phyloP scores from a whole-genome alignment of 176 grass and related monocot genomes.

The Leersia perrieri region DNA sequence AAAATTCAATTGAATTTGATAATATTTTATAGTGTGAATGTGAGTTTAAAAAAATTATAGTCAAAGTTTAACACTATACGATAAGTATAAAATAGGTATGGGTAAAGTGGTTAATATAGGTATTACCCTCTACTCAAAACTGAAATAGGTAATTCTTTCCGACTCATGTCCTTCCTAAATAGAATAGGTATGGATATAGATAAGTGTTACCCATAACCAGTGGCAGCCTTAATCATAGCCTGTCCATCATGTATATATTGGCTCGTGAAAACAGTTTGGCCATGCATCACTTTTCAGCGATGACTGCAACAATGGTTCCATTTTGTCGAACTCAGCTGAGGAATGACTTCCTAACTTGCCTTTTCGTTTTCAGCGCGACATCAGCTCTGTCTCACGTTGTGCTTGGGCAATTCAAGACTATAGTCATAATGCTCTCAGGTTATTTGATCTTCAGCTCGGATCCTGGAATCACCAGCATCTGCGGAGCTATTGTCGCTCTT shows the following conservation, averaged over 20 bases:
- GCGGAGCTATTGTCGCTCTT: constrained; percentile 66
- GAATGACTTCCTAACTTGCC: neutral
- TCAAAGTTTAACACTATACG: too few species aligned
- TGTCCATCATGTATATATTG: neutral
- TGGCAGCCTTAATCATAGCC: too few species aligned
- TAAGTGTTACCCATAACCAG: too few species aligned
- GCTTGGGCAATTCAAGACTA: constrained; percentile 88
- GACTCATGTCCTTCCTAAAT: too few species aligned
- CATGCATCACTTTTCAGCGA: neutral
- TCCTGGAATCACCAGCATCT: constrained; percentile 69
- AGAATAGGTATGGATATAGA: too few species aligned
- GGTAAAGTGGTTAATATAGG: too few species aligned
- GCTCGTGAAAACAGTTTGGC: neutral
- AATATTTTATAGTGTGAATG: too few species aligned
- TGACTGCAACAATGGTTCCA: neutral
- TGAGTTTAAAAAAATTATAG: too few species aligned
- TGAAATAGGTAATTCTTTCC: too few species aligned
- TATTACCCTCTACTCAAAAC: too few species aligned
- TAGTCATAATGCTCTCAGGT: constrained; percentile 78
- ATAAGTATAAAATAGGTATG: too few species aligned
- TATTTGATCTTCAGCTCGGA: constrained; percentile 80
- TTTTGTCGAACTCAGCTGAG: neutral
- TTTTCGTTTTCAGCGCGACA: constrained; percentile 57
- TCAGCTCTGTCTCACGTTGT: constrained; percentile 90
- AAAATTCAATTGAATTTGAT: too few species aligned